Evolutionary conservation across 805 yeast species (phyloP), one percentile per base, ranked within the genome.

Genomic region (Pichia kluyveri): DNA sequence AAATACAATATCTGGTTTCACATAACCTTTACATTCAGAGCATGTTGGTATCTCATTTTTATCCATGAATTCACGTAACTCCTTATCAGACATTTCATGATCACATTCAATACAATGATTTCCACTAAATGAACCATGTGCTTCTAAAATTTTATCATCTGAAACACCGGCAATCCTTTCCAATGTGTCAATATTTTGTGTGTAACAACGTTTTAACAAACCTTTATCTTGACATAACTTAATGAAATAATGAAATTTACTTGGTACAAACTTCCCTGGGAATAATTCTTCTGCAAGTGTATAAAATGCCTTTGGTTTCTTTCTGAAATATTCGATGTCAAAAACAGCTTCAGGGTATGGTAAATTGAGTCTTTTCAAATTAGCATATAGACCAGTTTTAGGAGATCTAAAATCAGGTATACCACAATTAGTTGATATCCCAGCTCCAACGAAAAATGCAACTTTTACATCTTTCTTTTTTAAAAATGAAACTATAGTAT

Each of bases 281-380:
- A 82, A 87, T 44, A 91, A 68, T 56, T 89, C 97, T 15, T 77
- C 77, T 0, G 96, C 95, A 45, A 91, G 69, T 0, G 85, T 78
- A 59, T 86, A 89, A 60, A 91, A 91, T 0, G 97, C 93, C 51
- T 77, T 72, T 0, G 98, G 98, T 45, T 77, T 75, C 48, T 83
- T 71, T 42, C 73, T 68, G 65, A 88, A 87, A 61, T 77, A 91
- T 18, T 82, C 90, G 40, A 91, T 82, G 60, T 90, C 97, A 62
- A 91, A 91, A 1, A 91, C 96, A 0, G 97, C 97, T 61, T 91
- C 99, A 0, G 97, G 93, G 61, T 79, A 89, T 7, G 98, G 98
- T 43, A 91, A 69, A 36, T 86, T 73, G 38, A 90, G 70, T 53
- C 79, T 73, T 19, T 83, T 72, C 45, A 91, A 69, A 61, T 91